Conservation (phyloP, 345 rosid species). For the Pugionium cornutum region DNA sequence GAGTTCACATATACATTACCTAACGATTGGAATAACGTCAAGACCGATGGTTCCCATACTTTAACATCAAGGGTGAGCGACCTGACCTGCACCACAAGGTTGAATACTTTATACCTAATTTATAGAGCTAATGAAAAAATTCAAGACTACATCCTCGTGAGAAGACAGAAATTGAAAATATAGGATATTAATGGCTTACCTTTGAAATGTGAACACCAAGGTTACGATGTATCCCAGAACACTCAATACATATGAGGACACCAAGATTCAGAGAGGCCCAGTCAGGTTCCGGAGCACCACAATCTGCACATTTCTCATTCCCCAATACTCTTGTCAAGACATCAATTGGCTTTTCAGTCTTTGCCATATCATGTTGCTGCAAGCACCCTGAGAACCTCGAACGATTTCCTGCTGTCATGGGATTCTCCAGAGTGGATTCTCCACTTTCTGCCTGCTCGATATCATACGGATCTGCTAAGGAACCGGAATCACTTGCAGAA, state of each 20-base stretch:
- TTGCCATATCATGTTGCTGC: slow-evolving; percentile 46
- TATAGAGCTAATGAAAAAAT: neutral
- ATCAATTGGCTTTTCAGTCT: slow-evolving; percentile 65
- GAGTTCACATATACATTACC: slow-evolving; percentile 70
- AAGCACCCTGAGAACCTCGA: slow-evolving; percentile 47
- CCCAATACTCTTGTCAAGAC: slow-evolving; percentile 61
- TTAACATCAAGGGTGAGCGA: slow-evolving; percentile 77
- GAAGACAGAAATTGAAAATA: neutral
- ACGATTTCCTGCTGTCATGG: slow-evolving; percentile 48
- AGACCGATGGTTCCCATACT: slow-evolving; percentile 80
- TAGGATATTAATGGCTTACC: slow-evolving; percentile 44
- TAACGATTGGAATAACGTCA: slow-evolving; percentile 70
- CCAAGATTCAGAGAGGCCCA: slow-evolving; percentile 88
- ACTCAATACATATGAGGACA: slow-evolving; percentile 72
- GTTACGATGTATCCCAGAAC: slow-evolving; percentile 82
- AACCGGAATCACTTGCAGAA: slow-evolving; percentile 51
- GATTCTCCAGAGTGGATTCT: slow-evolving; percentile 41
- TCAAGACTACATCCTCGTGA: slow-evolving; percentile 10
- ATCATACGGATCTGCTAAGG: slow-evolving; percentile 49
- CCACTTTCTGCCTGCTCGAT: slow-evolving; percentile 46
- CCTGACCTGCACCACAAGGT: slow-evolving; percentile 56
- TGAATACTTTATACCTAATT: slow-evolving; percentile 11
- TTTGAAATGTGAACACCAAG: slow-evolving; percentile 84
- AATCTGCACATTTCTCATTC: slow-evolving; percentile 75
- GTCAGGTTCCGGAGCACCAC: slow-evolving; percentile 79